Evolutionary conservation across 148 eudicot species (phyloP).

Genomic region (Diospyros kaki): DNA sequence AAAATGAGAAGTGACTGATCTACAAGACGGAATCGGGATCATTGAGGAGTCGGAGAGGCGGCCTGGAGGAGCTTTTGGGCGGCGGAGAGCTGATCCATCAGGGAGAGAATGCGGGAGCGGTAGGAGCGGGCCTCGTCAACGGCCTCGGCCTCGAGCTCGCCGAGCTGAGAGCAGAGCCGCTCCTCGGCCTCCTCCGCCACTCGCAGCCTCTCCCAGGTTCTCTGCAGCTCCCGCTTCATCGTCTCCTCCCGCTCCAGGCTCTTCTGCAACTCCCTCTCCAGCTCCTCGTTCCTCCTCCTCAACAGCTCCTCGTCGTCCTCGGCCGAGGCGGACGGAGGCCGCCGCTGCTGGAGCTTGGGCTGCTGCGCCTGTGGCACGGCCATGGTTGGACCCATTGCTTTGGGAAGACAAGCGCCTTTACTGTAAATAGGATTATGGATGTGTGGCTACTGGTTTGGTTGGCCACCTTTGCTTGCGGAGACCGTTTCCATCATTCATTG

Average conservation of each 20-base stretch:
- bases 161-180: conserved; percentile 56
- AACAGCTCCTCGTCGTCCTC: conserved; percentile 12
- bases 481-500: background rate
- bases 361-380: background rate
- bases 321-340: background rate
- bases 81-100: conserved; percentile 51
- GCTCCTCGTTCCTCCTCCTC: conserved; percentile 48
- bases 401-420: too few species aligned
- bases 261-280: conserved; percentile 52
- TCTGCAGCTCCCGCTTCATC: conserved; percentile 43
- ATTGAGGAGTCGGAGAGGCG: conserved; percentile 13
- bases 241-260: conserved; percentile 54
- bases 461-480: background rate
- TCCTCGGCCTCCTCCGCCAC: conserved; percentile 87
- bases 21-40: background rate
- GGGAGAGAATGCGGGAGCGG: conserved; percentile 25
- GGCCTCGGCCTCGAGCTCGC: conserved; percentile 71
- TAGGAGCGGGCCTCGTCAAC: conserved; percentile 49
- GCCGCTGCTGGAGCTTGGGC: background rate
- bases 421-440: background rate
- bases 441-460: background rate
- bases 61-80: conserved; percentile 25
- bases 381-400: conserved; percentile 11
- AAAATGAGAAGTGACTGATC: too few species aligned
- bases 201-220: conserved; percentile 34